Evolutionary conservation across 2,329 filamentous ascomycete species (phyloP), one percentile per base, ranked within the genome.

Genomic region (Alternaria arborescens): DNA sequence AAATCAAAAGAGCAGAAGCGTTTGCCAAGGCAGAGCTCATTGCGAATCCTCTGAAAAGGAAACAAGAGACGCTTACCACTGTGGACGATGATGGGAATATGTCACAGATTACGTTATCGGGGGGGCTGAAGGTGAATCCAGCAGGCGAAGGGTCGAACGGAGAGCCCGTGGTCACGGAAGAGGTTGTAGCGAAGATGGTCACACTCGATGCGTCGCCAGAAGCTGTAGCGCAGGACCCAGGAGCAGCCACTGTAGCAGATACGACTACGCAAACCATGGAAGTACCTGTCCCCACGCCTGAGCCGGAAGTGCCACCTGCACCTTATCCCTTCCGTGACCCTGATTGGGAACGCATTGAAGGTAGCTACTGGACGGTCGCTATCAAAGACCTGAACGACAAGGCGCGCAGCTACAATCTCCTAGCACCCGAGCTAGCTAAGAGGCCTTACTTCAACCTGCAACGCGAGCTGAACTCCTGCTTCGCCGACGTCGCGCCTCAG

Each of bases 401-500:
- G 50, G 90, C 93, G 8, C 87, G 95, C 26, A 91, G 91, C 14
- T 99, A 99, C 82, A 98, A 98, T 71, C 86, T 98, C 3, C 94
- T 97, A 88, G 94, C 95, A 0, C 95, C 95, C 0, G 90, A 93
- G 55, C 84, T 97, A 2, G 94, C 94, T 3, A 96, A 95, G 80
- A 97, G 97, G 78, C 92, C 94, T 0, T 98, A 98, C 78, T 93
- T 93, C 73, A 89, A 85, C 2, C 86, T 98, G 8, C 87, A 93
- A 44, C 88, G 94, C 50, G 95, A 99, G 79, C 84, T 98, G 16
- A 85, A 84, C 30, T 84, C 87, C 3, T 97, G 94, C 76, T 98
- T 89, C 73, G 91, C 93, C 0, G 94, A 97, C 61, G 89, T 97
- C 1, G 94, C 94, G 7, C 93, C 93, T 0, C 82, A 85, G 47